phyloP scores from a whole-genome alignment of 2,329 filamentous ascomycete genomes.

The Fusarium buharicum region DNA sequence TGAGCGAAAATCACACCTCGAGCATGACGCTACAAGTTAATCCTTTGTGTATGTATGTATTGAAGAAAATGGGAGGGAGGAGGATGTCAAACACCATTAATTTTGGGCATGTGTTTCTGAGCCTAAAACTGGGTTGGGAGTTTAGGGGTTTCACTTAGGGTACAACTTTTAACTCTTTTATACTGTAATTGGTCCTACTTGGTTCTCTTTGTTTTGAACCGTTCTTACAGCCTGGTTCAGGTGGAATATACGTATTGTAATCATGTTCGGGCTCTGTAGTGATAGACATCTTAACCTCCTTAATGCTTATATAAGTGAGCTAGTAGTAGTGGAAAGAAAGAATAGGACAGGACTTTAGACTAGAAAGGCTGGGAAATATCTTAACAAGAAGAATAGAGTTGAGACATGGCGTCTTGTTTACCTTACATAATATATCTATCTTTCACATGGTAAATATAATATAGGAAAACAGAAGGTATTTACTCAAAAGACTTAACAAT shows the following conservation, averaged over 20 bases:
- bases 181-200: slow-evolving; percentile 23
- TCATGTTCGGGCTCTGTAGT: not conserved
- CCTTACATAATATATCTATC: too few species aligned
- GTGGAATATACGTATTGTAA: too few species aligned
- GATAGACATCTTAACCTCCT: not conserved
- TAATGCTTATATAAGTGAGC: not conserved
- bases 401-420: too few species aligned
- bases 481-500: too few species aligned
- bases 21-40: slow-evolving; percentile 16
- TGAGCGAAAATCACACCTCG: slow-evolving; percentile 6
- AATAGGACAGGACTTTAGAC: too few species aligned
- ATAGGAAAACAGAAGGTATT: too few species aligned
- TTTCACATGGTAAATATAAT: too few species aligned
- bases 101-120: slow-evolving; percentile 31
- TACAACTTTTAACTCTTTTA: slow-evolving; percentile 19
- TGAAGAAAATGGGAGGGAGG: slow-evolving; percentile 8
- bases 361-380: too few species aligned
- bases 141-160: slow-evolving; percentile 30
- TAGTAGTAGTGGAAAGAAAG: too few species aligned
- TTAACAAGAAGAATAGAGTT: too few species aligned
- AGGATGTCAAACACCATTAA: slow-evolving; percentile 16
- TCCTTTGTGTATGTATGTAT: slow-evolving; percentile 31
- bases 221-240: too few species aligned
- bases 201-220: not conserved
- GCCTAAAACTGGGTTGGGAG: slow-evolving; percentile 27